Conservation (phyloP, 2,329 filamentous ascomycete genomes). For the Volutella citrinella region DNA sequence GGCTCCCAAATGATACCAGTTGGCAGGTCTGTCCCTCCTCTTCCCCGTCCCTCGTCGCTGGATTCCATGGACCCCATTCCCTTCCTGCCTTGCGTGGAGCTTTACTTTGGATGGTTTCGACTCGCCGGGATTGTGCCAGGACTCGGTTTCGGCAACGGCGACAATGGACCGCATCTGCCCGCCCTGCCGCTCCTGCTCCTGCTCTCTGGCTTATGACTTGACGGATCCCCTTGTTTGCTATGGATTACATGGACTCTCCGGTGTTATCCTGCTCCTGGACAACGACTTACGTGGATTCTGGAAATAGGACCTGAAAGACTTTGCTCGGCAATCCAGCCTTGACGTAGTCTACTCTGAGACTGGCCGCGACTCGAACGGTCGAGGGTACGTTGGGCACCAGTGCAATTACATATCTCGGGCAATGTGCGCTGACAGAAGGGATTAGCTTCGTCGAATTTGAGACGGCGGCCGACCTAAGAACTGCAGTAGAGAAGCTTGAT, state of each 20-base stretch:
- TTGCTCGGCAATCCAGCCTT: conserved; percentile 92
- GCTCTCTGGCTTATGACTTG: conserved; percentile 34
- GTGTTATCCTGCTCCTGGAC: conserved; percentile 45
- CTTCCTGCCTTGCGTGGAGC: conserved; percentile 29
- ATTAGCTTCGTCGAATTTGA: conserved; percentile 95
- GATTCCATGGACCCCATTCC: conserved; percentile 37
- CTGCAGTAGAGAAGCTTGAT: conserved; percentile 93
- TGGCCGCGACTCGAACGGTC: conserved; percentile 83
- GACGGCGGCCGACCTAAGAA: conserved; percentile 82
- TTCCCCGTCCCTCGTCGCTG: conserved; percentile 56
- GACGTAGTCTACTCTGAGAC: conserved; percentile 99
- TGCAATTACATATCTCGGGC: too few species aligned
- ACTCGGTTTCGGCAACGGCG: conserved; percentile 25
- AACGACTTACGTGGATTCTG: conserved; percentile 78
- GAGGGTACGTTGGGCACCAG: conserved; percentile 68
- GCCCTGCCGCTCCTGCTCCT: conserved; percentile 18
- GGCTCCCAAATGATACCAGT: conserved; percentile 96
- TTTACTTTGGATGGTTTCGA: conserved; percentile 28
- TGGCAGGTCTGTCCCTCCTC: conserved; percentile 97
- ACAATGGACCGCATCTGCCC: conserved; percentile 23
- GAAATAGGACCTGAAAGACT: conserved; percentile 98
- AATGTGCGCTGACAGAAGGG: too few species aligned
- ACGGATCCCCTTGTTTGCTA: conserved; percentile 35
- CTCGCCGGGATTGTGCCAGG: conserved; percentile 23
- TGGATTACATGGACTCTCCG: conserved; percentile 33